Evolutionary conservation across 164 flowering plant species (phyloP).

Genomic region (Taxillus chinensis): DNA sequence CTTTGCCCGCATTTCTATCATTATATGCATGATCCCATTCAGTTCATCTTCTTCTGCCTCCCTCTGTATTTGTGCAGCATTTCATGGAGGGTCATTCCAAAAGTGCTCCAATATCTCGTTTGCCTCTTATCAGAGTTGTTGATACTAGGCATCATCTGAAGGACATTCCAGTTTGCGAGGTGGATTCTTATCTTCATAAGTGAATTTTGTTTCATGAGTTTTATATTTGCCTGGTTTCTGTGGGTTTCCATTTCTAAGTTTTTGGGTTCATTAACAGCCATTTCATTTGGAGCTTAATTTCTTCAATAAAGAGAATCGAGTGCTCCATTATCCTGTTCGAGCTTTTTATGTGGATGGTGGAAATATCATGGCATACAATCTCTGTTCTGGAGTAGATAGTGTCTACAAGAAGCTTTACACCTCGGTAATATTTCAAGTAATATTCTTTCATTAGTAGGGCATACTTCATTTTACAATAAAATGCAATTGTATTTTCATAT

Average conservation of each 20-base stretch:
- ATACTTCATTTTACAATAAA: background rate
- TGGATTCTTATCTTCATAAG: slow-evolving; percentile 9
- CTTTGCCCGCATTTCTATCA: background rate
- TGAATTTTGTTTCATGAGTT: background rate
- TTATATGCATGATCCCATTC: background rate
- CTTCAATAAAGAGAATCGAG: slow-evolving; percentile 82
- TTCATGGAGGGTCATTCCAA: slow-evolving; percentile 98
- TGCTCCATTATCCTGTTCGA: slow-evolving; percentile 94
- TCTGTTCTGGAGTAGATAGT: slow-evolving; percentile 69
- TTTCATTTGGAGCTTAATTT: slow-evolving; percentile 93
- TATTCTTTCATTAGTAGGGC: background rate
- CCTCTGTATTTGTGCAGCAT: slow-evolving; percentile 38
- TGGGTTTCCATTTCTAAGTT: slow-evolving; percentile 2
- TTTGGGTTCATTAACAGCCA: slow-evolving; percentile 48
- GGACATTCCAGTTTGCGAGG: slow-evolving; percentile 91
- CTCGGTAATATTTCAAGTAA: slow-evolving; percentile 33
- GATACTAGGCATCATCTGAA: slow-evolving; percentile 61
- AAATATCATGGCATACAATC: slow-evolving; percentile 87
- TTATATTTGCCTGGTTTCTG: slow-evolving; percentile 2
- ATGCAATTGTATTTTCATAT: background rate
- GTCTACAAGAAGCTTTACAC: slow-evolving; percentile 81
- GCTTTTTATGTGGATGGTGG: slow-evolving; percentile 81
- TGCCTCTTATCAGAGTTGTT: slow-evolving; percentile 73
- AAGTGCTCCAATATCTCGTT: slow-evolving; percentile 77
- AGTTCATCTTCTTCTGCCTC: slow-evolving; percentile 5